Base-by-base conservation (phyloP, 2,329 filamentous ascomycete genomes). In the Diplodia sapinea region DNA sequence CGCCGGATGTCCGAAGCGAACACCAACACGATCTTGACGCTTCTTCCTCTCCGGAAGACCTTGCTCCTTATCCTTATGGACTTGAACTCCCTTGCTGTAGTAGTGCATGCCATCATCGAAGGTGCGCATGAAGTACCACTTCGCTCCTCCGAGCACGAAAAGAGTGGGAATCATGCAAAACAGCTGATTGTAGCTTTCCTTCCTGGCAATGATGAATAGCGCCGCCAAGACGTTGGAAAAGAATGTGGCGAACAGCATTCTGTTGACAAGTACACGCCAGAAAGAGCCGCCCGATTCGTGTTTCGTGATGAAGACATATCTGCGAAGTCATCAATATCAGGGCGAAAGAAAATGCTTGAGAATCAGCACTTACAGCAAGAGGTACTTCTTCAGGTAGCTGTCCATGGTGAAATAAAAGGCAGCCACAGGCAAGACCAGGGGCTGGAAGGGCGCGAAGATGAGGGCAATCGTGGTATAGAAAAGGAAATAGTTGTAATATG, bases 401-500 rank as follows among this genome's bases (percentile, higher is more conserved):
- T 99, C 95, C 62, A 99, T 83, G 63, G 83, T 82, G 78, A 98
- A 98, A 83, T 97, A 99, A 36, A 97, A 80, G 1, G 94, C 93
- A 0, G 92, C 93, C 49, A 96, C 91, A 0, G 92, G 89, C 8
- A 99, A 84, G 1, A 95, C 91, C 29, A 98, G 84, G 0, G 95
- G 95, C 78, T 98, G 95, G 64, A 98, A 84, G 1, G 89, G 88
- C 1, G 90, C 89, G 75, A 95, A 97, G 73, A 89, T 93, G 17
- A 99, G 83, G 0, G 93, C 91, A 38, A 98, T 91, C 0, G 94
- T 97, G 29, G 91, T 85, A 81, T 98, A 99, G 81, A 92, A 99
- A 36, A 98, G 84, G 79, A 97, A 97, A 78, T 96, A 98, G 79
- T 97, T 98, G 85, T 97, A 99, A 81, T 98, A 98, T 73, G 88